Base-by-base conservation (phyloP, 1,284 basidiomycete species). In the Leccinum pallidistipes region DNA sequence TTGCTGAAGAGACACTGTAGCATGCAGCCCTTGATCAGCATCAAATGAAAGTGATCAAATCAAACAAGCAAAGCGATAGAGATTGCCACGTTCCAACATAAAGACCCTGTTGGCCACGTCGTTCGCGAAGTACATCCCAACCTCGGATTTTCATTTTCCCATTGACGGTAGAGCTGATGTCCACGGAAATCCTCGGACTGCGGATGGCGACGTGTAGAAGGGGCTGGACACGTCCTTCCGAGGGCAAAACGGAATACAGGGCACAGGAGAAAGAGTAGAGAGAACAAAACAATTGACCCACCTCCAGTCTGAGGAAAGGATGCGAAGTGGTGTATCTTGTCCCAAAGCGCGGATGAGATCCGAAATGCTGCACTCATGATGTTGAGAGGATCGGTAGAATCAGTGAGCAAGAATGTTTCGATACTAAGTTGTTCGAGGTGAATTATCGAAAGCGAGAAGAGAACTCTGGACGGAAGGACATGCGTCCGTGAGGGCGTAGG, bases 251-350 rank as follows among this genome's bases (percentile, higher is more conserved):
- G 34, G 12, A 6, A 27, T 1, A 3, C 8, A 32, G 7, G 11
- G 29, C 18, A 36, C 9, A 16, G 5, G 49, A 34, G 50, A 14
- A 34, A 32, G 3, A 11, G 21, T 1, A 3, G 29, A 91, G 74
- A 92, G 94, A 32, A 34, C 55, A 94, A 94, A 40, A 45, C 54
- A 91, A 95, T 95, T 38, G 45, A 80, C 86, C 65, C 55, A 92
- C 92, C 91, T 59, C 92, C 91, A 2, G 92, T 94, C 77, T 95
- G 94, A 1, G 94, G 94, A 77, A 97, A 97, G 1, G 91, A 91
- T 0, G 95, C 94, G 77, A 94, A 97, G 73, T 97, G 92, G 77
- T 92, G 89, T 62, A 97, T 95, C 79, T 87, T 91, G 78, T 96
- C 91, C 92, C 94, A 95, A 68, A 97, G 82, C 16, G 85, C 82